Percentiles rank a stretch among this genome's conserved stretches.
phyloP scores from a whole-genome alignment of 169 alveolate genomes.

The Toxoplasma gondii region DNA sequence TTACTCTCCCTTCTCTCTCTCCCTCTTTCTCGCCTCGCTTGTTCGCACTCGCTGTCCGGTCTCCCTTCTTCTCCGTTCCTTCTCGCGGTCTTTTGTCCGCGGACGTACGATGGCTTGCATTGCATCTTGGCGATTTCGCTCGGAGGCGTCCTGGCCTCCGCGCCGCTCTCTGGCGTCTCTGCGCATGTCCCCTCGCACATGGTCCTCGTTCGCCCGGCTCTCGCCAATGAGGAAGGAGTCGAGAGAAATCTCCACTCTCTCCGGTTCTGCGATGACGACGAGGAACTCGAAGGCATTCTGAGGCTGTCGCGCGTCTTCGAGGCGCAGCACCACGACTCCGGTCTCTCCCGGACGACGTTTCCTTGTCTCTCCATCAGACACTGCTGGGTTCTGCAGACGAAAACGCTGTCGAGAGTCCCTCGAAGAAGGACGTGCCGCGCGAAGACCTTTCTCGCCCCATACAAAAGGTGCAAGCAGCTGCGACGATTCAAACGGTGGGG shows the following conservation, averaged over 20 bases:
- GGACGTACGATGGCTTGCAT: neutral
- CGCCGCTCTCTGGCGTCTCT: neutral
- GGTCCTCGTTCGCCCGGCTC: neutral
- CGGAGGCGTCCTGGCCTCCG: neutral
- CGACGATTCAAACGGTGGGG: slow-evolving; percentile 2
- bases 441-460: neutral
- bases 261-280: neutral
- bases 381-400: slow-evolving; percentile 4
- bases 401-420: neutral
- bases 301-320: slow-evolving; percentile 13
- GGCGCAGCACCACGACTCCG: neutral
- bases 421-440: neutral
- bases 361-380: neutral
- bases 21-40: neutral
- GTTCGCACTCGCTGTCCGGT: too few relatives aligned
- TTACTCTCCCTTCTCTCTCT: neutral
- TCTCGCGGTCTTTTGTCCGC: neutral
- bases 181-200: neutral
- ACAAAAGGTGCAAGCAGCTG: neutral
- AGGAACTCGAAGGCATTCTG: slow-evolving; percentile 2
- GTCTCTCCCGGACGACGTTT: neutral
- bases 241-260: neutral
- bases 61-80: neutral
- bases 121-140: neutral
- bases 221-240: neutral